phyloP scores from a whole-genome alignment of 495 filamentous ascomycete genomes.

The Penicillium nucicola region DNA sequence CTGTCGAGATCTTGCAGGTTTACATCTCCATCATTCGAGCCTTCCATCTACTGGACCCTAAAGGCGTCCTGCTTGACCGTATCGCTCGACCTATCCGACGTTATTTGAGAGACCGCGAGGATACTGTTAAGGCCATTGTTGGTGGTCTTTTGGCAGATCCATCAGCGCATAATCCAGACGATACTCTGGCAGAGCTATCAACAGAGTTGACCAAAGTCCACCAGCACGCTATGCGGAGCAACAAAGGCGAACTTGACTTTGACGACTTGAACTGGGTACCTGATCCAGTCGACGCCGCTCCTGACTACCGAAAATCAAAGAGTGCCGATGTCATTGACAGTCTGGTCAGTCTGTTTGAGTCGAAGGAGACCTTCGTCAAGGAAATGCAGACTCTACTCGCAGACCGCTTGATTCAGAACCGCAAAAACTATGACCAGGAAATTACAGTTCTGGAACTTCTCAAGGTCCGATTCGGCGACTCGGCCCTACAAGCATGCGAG shows the following conservation, averaged over 20 bases:
- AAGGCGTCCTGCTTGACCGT: constrained; percentile 84
- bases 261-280: constrained; percentile 90
- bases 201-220: constrained; percentile 64
- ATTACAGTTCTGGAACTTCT: constrained; percentile 78
- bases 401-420: constrained; percentile 73
- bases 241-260: constrained; percentile 74
- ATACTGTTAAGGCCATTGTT: constrained; percentile 85
- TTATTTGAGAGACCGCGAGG: constrained; percentile 90
- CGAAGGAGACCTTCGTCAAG: constrained; percentile 85
- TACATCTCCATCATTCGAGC: constrained; percentile 92
- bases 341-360: constrained; percentile 81
- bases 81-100: constrained; percentile 78
- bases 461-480: constrained; percentile 84
- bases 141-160: constrained; percentile 74
- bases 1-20: constrained; percentile 79
- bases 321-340: constrained; percentile 89
- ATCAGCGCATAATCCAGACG: constrained; percentile 44
- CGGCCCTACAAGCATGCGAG: constrained; percentile 81
- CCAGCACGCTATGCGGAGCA: constrained; percentile 43
- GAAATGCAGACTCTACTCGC: constrained; percentile 85
- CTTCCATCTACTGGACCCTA: constrained; percentile 85
- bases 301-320: constrained; percentile 86
- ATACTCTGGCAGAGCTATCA: constrained; percentile 71
- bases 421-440: constrained; percentile 70
- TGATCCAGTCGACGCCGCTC: constrained; percentile 87